Conservation (phyloP, 106 monocot species). For the Hemerocallis citrina region DNA sequence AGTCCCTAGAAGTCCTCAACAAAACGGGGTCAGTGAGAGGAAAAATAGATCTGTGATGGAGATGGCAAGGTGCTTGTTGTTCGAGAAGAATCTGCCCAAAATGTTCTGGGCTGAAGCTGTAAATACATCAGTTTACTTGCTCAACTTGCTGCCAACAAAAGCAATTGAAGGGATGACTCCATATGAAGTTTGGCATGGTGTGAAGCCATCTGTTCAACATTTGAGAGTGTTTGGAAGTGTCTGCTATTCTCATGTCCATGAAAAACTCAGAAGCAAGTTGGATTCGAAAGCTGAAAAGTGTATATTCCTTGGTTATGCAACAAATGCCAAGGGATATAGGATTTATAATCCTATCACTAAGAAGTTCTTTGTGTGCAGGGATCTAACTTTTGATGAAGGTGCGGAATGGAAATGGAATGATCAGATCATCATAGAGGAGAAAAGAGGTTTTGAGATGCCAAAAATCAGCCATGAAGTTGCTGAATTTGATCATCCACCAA, state of each 20-base stretch:
- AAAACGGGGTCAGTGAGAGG: slow-evolving; percentile 2
- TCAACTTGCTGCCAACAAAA: slow-evolving; percentile 1
- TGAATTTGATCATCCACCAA: background rate
- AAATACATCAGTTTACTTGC: background rate
- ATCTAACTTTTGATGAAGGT: background rate
- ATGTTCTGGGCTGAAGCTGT: slow-evolving; percentile 4
- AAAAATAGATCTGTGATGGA: background rate
- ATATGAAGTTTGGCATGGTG: background rate
- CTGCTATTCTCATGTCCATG: background rate
- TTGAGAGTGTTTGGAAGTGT: background rate
- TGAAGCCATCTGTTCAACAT: background rate
- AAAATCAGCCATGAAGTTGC: too few species aligned
- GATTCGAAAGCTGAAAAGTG: background rate
- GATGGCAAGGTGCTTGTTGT: slow-evolving; percentile 1
- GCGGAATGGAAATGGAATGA: background rate
- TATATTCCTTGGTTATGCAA: background rate
- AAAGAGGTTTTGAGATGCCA: too few species aligned
- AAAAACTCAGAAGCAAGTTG: background rate
- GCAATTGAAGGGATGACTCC: background rate
- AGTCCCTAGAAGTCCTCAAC: background rate
- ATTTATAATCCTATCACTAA: background rate
- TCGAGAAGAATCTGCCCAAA: background rate
- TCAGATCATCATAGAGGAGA: too few species aligned
- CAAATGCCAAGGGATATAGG: background rate
- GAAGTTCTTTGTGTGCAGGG: background rate